These are phyloP conservation scores for Xylariomycetidae sp. DNA, from an alignment of 2,329 filamentous ascomycete genomes.

Conservation along the genomic window DNA sequence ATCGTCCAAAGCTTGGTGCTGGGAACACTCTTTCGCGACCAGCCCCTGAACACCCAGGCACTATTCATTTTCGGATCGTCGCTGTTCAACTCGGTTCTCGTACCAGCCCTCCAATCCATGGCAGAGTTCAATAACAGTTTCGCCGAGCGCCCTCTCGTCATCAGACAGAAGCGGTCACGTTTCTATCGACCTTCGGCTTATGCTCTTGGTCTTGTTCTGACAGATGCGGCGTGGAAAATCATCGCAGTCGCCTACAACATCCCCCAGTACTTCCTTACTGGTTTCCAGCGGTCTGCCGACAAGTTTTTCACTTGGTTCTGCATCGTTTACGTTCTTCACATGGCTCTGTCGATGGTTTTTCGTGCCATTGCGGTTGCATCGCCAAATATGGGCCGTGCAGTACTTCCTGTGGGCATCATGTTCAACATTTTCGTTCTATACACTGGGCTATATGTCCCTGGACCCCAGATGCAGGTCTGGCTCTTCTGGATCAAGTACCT, in stretches of 20 bases:
- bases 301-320: slow-evolving; percentile 63
- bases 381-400: slow-evolving; percentile 41
- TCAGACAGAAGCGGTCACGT: slow-evolving; percentile 34
- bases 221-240: slow-evolving; percentile 37
- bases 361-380: slow-evolving; percentile 58
- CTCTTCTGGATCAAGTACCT: slow-evolving; percentile 60
- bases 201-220: slow-evolving; percentile 12
- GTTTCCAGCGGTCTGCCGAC: slow-evolving; percentile 42
- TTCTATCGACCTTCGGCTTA: slow-evolving; percentile 17
- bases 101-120: slow-evolving; percentile 43
- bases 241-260: slow-evolving; percentile 34
- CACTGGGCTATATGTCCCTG: slow-evolving; percentile 41
- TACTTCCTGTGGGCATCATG: slow-evolving; percentile 32
- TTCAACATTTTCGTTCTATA: slow-evolving; percentile 44
- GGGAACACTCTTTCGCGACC: slow-evolving; percentile 15
- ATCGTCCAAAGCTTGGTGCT: slow-evolving; percentile 13
- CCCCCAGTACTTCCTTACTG: slow-evolving; percentile 36
- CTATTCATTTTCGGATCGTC: slow-evolving; percentile 17
- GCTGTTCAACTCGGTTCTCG: slow-evolving; percentile 43
- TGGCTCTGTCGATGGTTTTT: slow-evolving; percentile 65
- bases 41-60: slow-evolving; percentile 7
- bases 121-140: slow-evolving; percentile 38
- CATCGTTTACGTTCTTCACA: slow-evolving; percentile 48
- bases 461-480: slow-evolving; percentile 53
- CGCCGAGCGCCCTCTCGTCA: slow-evolving; percentile 10